phyloP scores from a whole-genome alignment of 345 rosid species.

The Populus alba region DNA sequence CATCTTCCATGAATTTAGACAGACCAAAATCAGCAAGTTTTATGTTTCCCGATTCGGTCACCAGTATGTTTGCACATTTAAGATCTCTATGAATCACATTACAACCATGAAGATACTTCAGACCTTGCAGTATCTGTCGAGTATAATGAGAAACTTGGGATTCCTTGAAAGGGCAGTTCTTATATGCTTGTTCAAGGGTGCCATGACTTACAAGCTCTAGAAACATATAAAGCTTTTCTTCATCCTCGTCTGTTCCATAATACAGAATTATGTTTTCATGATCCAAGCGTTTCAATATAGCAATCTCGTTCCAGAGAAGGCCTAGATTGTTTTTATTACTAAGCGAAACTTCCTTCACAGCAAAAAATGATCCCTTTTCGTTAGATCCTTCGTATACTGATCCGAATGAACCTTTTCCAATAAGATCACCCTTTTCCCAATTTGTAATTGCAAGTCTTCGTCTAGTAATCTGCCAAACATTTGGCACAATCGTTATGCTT shows the following conservation, averaged over 20 bases:
- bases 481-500: too few species aligned
- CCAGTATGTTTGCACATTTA: slow-evolving; percentile 44
- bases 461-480: too few species aligned
- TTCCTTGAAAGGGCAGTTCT: slow-evolving; percentile 14
- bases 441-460: too few species aligned
- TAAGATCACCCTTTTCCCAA: too few species aligned
- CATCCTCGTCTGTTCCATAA: slow-evolving; percentile 11
- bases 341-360: too few species aligned
- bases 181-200: slow-evolving; percentile 16
- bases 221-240: slow-evolving; percentile 20
- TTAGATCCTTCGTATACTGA: too few species aligned
- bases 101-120: slow-evolving; percentile 17
- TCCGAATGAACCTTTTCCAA: not conserved
- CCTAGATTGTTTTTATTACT: too few species aligned
- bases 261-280: too few species aligned
- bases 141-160: slow-evolving; percentile 27
- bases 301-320: too few species aligned
- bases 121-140: not conserved
- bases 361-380: too few species aligned
- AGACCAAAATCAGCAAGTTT: slow-evolving; percentile 40
- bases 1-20: slow-evolving; percentile 19
- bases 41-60: slow-evolving; percentile 32
- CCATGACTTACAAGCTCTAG: slow-evolving; percentile 32
- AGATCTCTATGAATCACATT: slow-evolving; percentile 33
- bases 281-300: too few species aligned